Evolutionary conservation across 768 basidiomycete species (phyloP), one percentile per base, ranked within the genome.

Genomic region (Lentinula detonsa): DNA sequence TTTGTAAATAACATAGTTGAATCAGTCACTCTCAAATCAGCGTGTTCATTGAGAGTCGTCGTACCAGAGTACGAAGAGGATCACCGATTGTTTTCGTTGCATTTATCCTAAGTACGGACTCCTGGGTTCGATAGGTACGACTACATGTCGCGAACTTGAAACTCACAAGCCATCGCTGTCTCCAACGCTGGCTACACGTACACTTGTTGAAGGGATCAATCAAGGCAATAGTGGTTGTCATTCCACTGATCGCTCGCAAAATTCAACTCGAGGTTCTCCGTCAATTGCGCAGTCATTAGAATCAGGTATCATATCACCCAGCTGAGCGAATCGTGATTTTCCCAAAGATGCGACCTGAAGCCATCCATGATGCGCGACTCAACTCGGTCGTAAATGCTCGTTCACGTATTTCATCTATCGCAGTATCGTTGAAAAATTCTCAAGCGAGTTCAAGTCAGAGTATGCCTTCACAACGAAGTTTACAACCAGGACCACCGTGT

Each of bases 151-250:
- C 28, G 28, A 28, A 4, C 28, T 28, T 28, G 28, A 28, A 39
- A 39, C 64, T 1, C 40, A 64, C 64, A 49, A 4, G 58, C 55
- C 55, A n/a, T 65, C 64, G 46, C 60, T 65, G 49, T 67, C 64
- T 3, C 66, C 65, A 8, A 66, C 51, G 23, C 57, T 63, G 13
- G 65, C 65, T 6, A 65, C 60, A 56, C 63, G 60, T n/a, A 66
- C 35, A 15, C 15, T 18, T 18, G 7, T 50, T 35, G 4, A 35
- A 49, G 9, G 66, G 66, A 42, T 65, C 61, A 4, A 67, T 40
- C 5, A 67, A 63, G 15, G 64, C 66, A 15, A 67, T 48, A 3
- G 54, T 3, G 2, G 62, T 60, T 2, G 66, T 65, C 5, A 64
- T 65, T 1, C 66, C 66, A 8, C 62, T 63, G 8, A 53, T 23